Evolutionary conservation across 371 early-diverging fungal species (phyloP), one percentile per base, ranked within the genome.

Genomic region (Blyttiomyces sp.): DNA sequence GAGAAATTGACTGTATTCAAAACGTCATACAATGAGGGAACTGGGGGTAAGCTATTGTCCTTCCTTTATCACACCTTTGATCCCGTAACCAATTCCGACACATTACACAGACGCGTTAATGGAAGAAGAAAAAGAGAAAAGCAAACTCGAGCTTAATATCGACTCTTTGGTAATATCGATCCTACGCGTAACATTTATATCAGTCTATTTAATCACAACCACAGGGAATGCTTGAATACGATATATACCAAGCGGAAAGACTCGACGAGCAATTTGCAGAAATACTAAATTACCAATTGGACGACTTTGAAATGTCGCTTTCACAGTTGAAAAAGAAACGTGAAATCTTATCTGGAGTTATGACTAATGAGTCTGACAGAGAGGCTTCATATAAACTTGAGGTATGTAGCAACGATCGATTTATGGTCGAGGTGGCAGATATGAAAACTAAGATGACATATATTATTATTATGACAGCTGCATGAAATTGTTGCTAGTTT

Each of bases 1-100:
- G 76, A 79, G 44, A 79, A 75, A 49, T 61, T 79, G 43, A 75
- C 71, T 16, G 64, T 78, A 19, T 73, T 78, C 59, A 73, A 75
- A 45, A 61, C 71, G 4, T 55, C 74, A n/a, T 66, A 73, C 56
- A 68, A 66, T 50, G 72, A 70, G 30, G 49, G 31, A 1, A 32
- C 64, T 13, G 63, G 62, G 50, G 62, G 61, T 61, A 57, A 27
- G 23, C 13, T 39, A 13, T n/a, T 39, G 11, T 39, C 39, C 11
- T 13, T 39, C n/a, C n/a, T 39, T 39, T 39, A 13, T 39, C n/a
- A 13, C 39, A 13, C 39, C 13, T 39, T 39, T 11, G 39, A 11
- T 11, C 39, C 11, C 11, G 13, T 39, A n/a, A 11, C 39, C n/a
- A 13, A 13, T 39, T n/a, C 39, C 11, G n/a, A n/a, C 39, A 39